Percentiles rank a stretch among this genome's conserved stretches.
Evolutionary conservation across 371 early-diverging fungal genomes (phyloP).

Genomic region (Apophysomyces sp.): DNA sequence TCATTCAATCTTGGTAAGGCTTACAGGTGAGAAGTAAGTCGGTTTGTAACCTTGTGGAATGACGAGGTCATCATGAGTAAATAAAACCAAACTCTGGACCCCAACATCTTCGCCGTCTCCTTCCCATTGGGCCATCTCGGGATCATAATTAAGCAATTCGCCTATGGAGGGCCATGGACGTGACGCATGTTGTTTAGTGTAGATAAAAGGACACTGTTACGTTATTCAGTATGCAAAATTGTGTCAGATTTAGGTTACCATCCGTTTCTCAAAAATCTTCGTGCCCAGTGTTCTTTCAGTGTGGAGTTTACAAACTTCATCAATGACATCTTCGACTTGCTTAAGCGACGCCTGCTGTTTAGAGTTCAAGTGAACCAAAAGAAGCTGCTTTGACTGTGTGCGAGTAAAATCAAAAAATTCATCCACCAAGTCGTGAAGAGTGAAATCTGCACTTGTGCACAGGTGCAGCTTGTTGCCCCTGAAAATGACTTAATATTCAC

Average conservation of each 20-base stretch:
- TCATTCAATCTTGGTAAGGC: background rate
- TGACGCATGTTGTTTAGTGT: constrained; percentile 10
- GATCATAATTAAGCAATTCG: constrained; percentile 40
- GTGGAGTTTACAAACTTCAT: constrained; percentile 33
- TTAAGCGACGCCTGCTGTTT: constrained; percentile 9
- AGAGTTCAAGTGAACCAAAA: constrained; percentile 25
- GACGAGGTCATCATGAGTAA: constrained; percentile 20
- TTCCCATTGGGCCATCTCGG: constrained; percentile 48
- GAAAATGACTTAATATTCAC: too few relatives aligned
- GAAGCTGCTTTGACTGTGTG: constrained; percentile 21
- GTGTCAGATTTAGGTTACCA: too few relatives aligned
- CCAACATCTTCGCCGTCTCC: constrained; percentile 50
- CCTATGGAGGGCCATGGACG: constrained; percentile 32
- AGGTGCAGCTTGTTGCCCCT: constrained; percentile 7
- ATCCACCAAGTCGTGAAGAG: constrained; percentile 21
- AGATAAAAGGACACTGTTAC: constrained; percentile 39
- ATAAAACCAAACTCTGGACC: constrained; percentile 31
- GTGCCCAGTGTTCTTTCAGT: constrained; percentile 31
- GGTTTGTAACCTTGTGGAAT: constrained; percentile 6
- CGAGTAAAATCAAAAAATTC: constrained; percentile 24
- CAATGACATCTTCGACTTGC: constrained; percentile 27
- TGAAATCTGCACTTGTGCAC: background rate
- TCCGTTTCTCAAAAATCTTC: constrained; percentile 18
- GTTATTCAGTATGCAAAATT: too few relatives aligned
- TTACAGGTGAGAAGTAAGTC: constrained; percentile 31